Percentiles rank a stretch among this genome's conserved stretches.
These are phyloP conservation scores for Chlamydomonas applanata DNA, from an alignment of 139 green algal species.

Conservation along the genomic window DNA sequence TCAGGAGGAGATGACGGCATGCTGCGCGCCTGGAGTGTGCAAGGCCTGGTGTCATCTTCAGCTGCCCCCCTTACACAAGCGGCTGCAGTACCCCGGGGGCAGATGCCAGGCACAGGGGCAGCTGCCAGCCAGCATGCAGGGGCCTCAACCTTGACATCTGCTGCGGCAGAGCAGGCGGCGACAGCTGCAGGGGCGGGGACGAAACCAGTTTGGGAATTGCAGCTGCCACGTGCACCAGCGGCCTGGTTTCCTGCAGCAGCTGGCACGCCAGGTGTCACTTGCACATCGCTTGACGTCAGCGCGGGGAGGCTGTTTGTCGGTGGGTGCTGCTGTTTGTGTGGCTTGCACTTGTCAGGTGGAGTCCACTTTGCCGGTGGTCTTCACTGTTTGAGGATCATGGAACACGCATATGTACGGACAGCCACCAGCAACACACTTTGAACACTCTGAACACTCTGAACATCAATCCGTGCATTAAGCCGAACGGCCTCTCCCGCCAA, in stretches of 20 bases:
- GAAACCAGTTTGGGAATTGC: not conserved
- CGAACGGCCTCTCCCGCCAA: no score
- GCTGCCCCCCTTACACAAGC: not conserved
- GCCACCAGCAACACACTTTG: no score
- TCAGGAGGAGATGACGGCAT: not conserved
- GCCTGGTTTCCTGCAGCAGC: not conserved
- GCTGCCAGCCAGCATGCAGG: not conserved
- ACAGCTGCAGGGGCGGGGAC: not conserved
- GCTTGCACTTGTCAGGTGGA: no score
- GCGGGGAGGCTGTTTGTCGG: not conserved
- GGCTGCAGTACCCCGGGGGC: no score
- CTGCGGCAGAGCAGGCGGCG: not conserved
- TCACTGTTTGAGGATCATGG: no score
- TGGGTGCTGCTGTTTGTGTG: not conserved
- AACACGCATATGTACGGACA: no score
- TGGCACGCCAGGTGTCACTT: not conserved
- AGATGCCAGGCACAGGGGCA: not conserved
- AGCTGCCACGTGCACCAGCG: not conserved
- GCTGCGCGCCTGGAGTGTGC: conserved; percentile 1
- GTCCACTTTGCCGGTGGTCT: no score
- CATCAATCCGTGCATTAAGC: no score
- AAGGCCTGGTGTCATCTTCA: not conserved
- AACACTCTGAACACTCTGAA: no score
- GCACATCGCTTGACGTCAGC: not conserved
- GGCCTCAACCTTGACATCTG: not conserved